Evolutionary conservation across 2,329 filamentous ascomycete genomes (phyloP), one percentile per base, ranked within the genome.

Genomic region (Tolypocladium amazonense): DNA sequence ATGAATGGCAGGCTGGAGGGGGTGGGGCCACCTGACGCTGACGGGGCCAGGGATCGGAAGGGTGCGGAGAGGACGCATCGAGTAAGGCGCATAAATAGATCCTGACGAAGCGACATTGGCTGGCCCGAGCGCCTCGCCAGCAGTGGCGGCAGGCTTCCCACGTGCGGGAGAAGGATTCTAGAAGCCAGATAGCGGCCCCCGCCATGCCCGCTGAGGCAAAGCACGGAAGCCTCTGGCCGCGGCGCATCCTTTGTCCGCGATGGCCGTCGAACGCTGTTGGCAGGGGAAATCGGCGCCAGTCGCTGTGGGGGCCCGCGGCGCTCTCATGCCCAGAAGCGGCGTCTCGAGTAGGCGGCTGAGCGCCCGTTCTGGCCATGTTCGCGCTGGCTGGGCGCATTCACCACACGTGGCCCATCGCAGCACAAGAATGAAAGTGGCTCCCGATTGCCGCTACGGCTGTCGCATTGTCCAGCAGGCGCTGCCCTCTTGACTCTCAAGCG

Each of bases 101-200:
- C 12, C 14, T 20, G 47, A 30, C 47, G 33, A 12, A 33, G 47
- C 18, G 45, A 50, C 45, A 50, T 53, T 33, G 47, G 18, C 15
- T 53, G 47, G 18, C 27, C 9, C 47, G 27, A n/a, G 47, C 47
- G 47, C 27, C 47, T 33, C 47, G 25, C 47, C 27, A 33, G 27
- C 20, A 14, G 27, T 53, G 50, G 50, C 50, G 50, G 50, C 30
- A 53, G 27, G 50, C 50, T 53, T 35, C 30, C 65, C 64, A 62
- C 33, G 58, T 59, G 65, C 65, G 62, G 64, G 61, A 67, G 66
- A 67, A 68, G 62, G 45, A 38, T 67, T 67, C 66, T 66, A 65
- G 66, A 67, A 67, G 58, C 14, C 55, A 33, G 2, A n/a, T 8
- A 30, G 35, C 9, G 37, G 37, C 30, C 23, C 47, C n/a, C 5